These are phyloP conservation scores for Arachnopeziza araneosa DNA, from an alignment of 2,329 filamentous ascomycete genomes.

Conservation along the genomic window DNA sequence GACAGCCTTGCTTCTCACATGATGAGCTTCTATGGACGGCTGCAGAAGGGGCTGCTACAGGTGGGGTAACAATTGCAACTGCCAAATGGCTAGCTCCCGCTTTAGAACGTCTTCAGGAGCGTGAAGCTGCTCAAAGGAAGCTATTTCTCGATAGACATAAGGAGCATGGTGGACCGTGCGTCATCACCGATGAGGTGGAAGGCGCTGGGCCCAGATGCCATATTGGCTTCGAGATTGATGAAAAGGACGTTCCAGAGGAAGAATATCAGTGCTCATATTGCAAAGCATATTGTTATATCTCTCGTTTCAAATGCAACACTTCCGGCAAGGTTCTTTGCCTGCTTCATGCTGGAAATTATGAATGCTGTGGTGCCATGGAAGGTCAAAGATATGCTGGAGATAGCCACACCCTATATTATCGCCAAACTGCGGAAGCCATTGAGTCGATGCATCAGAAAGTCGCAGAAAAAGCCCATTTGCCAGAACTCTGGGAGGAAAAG, in stretches of 20 bases:
- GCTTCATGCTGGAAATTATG: constrained; percentile 69
- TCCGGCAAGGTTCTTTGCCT: constrained; percentile 80
- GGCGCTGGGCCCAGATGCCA: constrained; percentile 42
- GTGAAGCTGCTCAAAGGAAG: constrained; percentile 64
- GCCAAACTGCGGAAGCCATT: constrained; percentile 69
- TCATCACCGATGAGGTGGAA: constrained; percentile 27
- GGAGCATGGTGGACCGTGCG: constrained; percentile 36
- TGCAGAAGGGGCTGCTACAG: constrained; percentile 67
- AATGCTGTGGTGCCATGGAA: constrained; percentile 70
- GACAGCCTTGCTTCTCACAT: constrained; percentile 95
- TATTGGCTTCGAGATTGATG: constrained; percentile 58
- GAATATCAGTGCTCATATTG: constrained; percentile 89
- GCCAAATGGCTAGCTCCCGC: constrained; percentile 94
- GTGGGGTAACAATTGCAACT: constrained; percentile 68
- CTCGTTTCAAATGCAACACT: constrained; percentile 79
- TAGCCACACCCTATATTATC: constrained; percentile 71
- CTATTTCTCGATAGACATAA: constrained; percentile 63
- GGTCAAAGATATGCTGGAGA: constrained; percentile 62
- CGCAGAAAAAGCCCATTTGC: constrained; percentile 77
- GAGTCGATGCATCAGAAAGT: constrained; percentile 65
- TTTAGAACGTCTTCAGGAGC: constrained; percentile 67
- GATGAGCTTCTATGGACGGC: constrained; percentile 92
- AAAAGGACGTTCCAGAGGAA: constrained; percentile 77
- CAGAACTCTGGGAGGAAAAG: constrained; percentile 87
- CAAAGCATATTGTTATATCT: constrained; percentile 88